phyloP scores from a whole-genome alignment of 768 basidiomycete species.

The Trametes cinnabarina region DNA sequence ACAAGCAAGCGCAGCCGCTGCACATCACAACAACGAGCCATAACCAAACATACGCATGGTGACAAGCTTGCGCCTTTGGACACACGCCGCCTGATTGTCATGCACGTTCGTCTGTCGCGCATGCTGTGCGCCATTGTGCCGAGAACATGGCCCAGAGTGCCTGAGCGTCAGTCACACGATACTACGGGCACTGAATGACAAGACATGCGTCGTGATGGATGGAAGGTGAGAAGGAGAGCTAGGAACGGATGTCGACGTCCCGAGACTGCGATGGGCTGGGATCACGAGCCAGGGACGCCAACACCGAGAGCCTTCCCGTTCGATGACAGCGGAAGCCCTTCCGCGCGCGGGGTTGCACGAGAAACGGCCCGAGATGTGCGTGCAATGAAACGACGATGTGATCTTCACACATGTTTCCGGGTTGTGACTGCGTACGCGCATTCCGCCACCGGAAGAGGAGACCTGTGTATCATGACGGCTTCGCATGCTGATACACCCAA shows the following conservation, averaged over 20 bases:
- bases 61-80: too few relatives aligned
- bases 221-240: neutral
- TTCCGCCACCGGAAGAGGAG: neutral
- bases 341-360: neutral
- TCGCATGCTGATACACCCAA: neutral
- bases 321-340: neutral
- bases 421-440: too few relatives aligned
- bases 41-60: too few relatives aligned
- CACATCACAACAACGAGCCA: too few relatives aligned
- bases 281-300: conserved; percentile 7
- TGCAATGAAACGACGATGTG: too few relatives aligned
- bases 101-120: conserved; percentile 20
- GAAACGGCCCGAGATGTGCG: neutral
- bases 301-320: neutral
- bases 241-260: neutral
- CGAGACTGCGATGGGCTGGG: neutral
- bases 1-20: too few relatives aligned
- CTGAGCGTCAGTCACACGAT: neutral
- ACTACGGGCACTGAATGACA: too few relatives aligned
- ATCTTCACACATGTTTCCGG: too few relatives aligned
- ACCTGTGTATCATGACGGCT: neutral
- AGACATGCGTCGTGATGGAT: neutral
- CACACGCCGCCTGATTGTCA: neutral
- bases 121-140: neutral
- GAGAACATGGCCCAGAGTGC: neutral